Conservation (phyloP, 2,329 filamentous ascomycete species). For the Colletotrichum melonis region DNA sequence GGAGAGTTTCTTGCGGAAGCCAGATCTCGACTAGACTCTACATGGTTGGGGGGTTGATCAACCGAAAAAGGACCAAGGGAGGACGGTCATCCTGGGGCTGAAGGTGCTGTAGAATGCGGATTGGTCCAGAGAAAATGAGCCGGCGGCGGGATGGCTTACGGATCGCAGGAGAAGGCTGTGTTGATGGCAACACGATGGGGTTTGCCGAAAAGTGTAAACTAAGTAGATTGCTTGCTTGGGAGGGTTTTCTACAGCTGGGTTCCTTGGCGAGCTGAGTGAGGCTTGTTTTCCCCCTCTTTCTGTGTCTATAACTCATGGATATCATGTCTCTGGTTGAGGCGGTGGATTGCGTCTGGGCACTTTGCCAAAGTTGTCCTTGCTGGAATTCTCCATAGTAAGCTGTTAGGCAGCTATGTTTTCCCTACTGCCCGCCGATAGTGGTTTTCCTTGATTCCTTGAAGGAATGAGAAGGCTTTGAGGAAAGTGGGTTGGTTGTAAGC, state of each 20-base stretch:
- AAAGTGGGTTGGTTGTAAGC: neutral
- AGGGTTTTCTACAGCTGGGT: neutral
- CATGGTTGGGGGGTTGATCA: neutral
- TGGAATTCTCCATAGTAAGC: neutral
- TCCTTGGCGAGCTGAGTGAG: slow-evolving; percentile 5
- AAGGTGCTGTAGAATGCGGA: neutral
- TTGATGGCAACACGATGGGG: neutral
- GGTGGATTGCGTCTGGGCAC: neutral
- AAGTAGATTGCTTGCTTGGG: neutral
- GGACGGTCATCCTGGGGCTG: slow-evolving; percentile 6
- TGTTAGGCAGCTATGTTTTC: neutral
- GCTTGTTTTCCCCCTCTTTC: neutral
- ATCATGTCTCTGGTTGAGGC: neutral
- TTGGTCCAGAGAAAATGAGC: neutral
- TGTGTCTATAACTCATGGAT: neutral
- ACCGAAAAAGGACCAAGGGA: neutral
- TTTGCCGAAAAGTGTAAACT: neutral
- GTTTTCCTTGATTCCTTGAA: neutral
- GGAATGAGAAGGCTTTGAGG: neutral
- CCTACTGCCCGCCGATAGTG: neutral
- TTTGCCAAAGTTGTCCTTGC: too few species aligned
- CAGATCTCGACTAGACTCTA: neutral
- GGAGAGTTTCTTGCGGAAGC: neutral
- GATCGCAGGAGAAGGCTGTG: neutral
- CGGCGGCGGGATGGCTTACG: neutral